These are phyloP conservation scores for Daldinia sp. DNA, from an alignment of 2,329 filamentous ascomycete species.

Conservation along the genomic window DNA sequence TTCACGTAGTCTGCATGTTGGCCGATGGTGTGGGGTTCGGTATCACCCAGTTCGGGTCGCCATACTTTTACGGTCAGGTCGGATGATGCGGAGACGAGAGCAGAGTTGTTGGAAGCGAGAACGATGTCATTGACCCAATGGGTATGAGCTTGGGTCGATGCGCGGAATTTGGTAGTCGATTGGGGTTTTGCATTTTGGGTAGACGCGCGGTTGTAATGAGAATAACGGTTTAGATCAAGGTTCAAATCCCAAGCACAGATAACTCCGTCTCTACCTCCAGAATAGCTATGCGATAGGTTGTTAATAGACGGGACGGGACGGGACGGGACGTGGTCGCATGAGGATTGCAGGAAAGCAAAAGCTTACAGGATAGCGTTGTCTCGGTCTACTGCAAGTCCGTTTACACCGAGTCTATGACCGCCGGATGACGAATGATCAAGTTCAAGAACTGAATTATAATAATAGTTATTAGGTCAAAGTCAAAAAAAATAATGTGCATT, in stretches of 20 bases:
- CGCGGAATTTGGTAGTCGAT: slow-evolving; percentile 68
- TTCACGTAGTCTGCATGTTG: slow-evolving; percentile 98
- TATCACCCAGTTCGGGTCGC: slow-evolving; percentile 78
- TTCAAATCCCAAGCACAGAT: slow-evolving; percentile 96
- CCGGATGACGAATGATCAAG: slow-evolving; percentile 71
- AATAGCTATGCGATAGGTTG: slow-evolving; percentile 74
- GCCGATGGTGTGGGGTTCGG: slow-evolving; percentile 83
- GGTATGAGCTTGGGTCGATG: slow-evolving; percentile 80
- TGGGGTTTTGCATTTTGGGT: slow-evolving; percentile 56
- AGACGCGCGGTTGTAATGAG: slow-evolving; percentile 43
- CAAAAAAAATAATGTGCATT: neutral
- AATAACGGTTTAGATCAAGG: slow-evolving; percentile 67
- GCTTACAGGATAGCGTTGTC: slow-evolving; percentile 87
- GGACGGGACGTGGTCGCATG: slow-evolving; percentile 21
- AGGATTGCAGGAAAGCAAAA: slow-evolving; percentile 23
- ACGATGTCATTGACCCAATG: slow-evolving; percentile 97
- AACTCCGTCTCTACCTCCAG: slow-evolving; percentile 92
- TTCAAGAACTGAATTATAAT: slow-evolving; percentile 64
- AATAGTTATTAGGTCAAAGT: slow-evolving; percentile 25
- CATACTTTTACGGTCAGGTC: slow-evolving; percentile 93
- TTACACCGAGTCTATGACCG: slow-evolving; percentile 93
- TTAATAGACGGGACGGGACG: slow-evolving; percentile 22
- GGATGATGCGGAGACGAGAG: slow-evolving; percentile 90
- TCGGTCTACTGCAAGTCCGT: slow-evolving; percentile 89
- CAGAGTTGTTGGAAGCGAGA: slow-evolving; percentile 80